Conservation (phyloP, 2,329 filamentous ascomycete genomes). For the Pestalotiopsis sp. region DNA sequence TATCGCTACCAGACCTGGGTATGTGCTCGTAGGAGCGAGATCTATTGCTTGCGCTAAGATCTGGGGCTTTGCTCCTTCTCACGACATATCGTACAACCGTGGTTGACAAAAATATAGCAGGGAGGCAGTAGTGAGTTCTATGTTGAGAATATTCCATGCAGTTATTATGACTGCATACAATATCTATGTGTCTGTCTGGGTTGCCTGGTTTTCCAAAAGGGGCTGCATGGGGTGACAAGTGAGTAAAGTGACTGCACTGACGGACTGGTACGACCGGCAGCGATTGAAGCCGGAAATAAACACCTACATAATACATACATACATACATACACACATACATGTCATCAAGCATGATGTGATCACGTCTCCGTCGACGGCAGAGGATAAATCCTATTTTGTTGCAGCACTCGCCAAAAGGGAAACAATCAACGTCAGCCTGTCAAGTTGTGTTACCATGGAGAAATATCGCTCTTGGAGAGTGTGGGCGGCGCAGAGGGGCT, state of each 20-base stretch:
- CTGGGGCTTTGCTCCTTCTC: background rate
- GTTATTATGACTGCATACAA: background rate
- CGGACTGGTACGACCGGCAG: background rate
- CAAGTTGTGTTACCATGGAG: conserved; percentile 12
- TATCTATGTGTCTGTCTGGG: background rate
- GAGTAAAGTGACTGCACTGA: background rate
- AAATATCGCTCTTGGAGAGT: background rate
- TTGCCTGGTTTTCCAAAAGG: background rate
- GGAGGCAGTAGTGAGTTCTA: background rate
- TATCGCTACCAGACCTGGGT: background rate
- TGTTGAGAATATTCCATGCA: conserved; percentile 10
- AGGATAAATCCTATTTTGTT: background rate
- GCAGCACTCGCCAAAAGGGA: background rate
- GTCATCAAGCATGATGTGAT: background rate
- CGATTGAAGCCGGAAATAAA: background rate
- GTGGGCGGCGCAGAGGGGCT: conserved; percentile 8
- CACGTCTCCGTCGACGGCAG: background rate
- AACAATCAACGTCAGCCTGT: conserved; percentile 10
- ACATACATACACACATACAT: background rate
- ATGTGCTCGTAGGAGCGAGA: background rate
- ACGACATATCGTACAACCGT: background rate
- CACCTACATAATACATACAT: background rate
- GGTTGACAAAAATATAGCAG: background rate
- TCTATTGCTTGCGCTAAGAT: background rate
- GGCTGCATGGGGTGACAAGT: background rate